These are phyloP conservation scores for Yamadazyma kanchanaburiensis DNA, from an alignment of 1,139 yeast genomes.

Conservation along the genomic window DNA sequence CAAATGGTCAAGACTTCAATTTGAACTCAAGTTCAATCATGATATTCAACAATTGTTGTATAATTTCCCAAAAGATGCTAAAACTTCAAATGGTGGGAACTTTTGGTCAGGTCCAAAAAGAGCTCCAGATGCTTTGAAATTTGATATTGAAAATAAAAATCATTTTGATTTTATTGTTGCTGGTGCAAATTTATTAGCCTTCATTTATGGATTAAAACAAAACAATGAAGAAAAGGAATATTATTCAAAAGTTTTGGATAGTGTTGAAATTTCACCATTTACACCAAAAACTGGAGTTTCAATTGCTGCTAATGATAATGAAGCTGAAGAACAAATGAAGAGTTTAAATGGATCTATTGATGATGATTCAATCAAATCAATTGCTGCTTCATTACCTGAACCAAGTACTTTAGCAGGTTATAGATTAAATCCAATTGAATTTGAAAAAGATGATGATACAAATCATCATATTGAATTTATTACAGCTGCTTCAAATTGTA, in stretches of 20 bases:
- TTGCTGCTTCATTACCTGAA: slow-evolving; percentile 80
- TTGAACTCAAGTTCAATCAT: slow-evolving; percentile 77
- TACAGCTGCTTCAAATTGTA: slow-evolving; percentile 93
- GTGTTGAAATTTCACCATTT: slow-evolving; percentile 42
- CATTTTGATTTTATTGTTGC: slow-evolving; percentile 83
- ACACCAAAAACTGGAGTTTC: slow-evolving; percentile 70
- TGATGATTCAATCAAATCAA: slow-evolving; percentile 53
- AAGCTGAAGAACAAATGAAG: slow-evolving; percentile 75
- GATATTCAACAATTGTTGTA: slow-evolving; percentile 86
- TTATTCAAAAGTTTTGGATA: slow-evolving; percentile 52
- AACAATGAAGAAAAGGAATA: slow-evolving; percentile 37
- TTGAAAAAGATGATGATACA: slow-evolving; percentile 96
- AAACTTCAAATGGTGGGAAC: slow-evolving; percentile 85
- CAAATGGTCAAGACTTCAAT: slow-evolving; percentile 89
- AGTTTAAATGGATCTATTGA: slow-evolving; percentile 45
- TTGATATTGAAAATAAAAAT: slow-evolving; percentile 71
- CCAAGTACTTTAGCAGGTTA: slow-evolving; percentile 89
- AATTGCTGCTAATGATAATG: slow-evolving; percentile 86
- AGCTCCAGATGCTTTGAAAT: slow-evolving; percentile 81
- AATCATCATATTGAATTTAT: slow-evolving; percentile 96
- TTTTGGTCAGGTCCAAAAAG: slow-evolving; percentile 99
- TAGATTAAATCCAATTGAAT: slow-evolving; percentile 81
- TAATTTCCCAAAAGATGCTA: slow-evolving; percentile 93
- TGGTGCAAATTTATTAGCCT: slow-evolving; percentile 90
- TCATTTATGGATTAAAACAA: slow-evolving; percentile 78